A percentile compares a stretch with the other conserved stretches of the same genome.
Conservation (phyloP, 2,329 filamentous ascomycete species). For the Neodidymelliopsis sp. region DNA sequence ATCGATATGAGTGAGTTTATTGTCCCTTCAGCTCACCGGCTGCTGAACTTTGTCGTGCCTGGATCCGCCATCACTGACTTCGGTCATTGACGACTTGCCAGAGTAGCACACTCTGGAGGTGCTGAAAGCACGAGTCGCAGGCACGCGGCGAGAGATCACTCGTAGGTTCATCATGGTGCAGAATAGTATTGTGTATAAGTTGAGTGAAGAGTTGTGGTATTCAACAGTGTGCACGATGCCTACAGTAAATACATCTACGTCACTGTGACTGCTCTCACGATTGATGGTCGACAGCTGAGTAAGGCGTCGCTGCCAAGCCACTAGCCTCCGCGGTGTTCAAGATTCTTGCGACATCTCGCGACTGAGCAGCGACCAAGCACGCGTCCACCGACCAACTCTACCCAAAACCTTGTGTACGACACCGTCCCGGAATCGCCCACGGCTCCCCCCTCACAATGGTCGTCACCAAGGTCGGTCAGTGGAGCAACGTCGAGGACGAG, state of each 20-base stretch:
- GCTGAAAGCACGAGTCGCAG: slow-evolving; percentile 15
- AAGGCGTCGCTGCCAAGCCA: slow-evolving; percentile 24
- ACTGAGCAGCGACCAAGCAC: slow-evolving; percentile 13
- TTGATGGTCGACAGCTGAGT: slow-evolving; percentile 11
- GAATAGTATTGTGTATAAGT: not conserved
- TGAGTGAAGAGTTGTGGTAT: not conserved
- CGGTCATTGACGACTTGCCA: slow-evolving; percentile 15
- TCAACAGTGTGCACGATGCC: not conserved
- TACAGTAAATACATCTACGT: slow-evolving; percentile 22
- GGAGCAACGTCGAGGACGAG: slow-evolving; percentile 84
- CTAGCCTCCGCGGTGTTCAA: slow-evolving; percentile 26
- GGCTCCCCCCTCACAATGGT: slow-evolving; percentile 57
- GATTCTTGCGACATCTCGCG: slow-evolving; percentile 29
- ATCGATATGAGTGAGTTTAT: not conserved
- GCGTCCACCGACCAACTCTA: slow-evolving; percentile 23
- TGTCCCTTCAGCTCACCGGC: slow-evolving; percentile 2
- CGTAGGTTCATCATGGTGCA: slow-evolving; percentile 13
- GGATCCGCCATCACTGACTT: slow-evolving; percentile 12
- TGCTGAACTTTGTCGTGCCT: slow-evolving; percentile 11
- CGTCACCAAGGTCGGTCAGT: slow-evolving; percentile 72
- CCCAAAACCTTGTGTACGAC: slow-evolving; percentile 6
- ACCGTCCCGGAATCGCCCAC: not conserved
- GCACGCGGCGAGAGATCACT: slow-evolving; percentile 2
- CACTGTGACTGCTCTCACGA: slow-evolving; percentile 31
- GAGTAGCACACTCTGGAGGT: slow-evolving; percentile 9